A percentile compares a stretch with the other conserved stretches of the same genome.
These are phyloP conservation scores for Xylaria palmicola DNA, from an alignment of 495 filamentous ascomycete species.

Conservation along the genomic window DNA sequence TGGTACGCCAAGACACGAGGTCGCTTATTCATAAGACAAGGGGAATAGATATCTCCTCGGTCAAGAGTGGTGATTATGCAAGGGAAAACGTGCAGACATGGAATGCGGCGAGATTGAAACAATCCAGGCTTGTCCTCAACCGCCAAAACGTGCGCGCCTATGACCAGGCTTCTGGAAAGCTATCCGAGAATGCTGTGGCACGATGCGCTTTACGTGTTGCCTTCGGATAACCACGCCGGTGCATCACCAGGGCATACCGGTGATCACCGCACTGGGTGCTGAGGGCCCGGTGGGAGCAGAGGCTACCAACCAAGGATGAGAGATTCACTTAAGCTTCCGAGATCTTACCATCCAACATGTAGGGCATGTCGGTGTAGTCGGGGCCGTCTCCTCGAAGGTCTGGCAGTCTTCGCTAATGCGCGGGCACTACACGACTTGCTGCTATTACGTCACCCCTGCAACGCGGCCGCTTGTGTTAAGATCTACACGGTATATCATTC, in stretches of 20 bases:
- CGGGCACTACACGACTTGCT: background rate
- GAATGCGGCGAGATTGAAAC: background rate
- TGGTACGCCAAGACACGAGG: background rate
- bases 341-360: slow-evolving; percentile 4
- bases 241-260: background rate
- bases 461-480: background rate
- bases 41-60: background rate
- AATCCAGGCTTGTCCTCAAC: background rate
- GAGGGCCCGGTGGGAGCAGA: background rate
- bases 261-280: background rate
- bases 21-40: background rate
- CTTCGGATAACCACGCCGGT: slow-evolving; percentile 3
- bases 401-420: slow-evolving; percentile 13
- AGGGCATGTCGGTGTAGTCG: background rate
- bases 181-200: slow-evolving; percentile 15
- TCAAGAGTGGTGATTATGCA: background rate
- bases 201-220: background rate
- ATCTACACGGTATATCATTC: slow-evolving; percentile 1
- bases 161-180: slow-evolving; percentile 4
- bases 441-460: slow-evolving; percentile 12
- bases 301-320: slow-evolving; percentile 1
- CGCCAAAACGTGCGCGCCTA: background rate
- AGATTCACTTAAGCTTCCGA: slow-evolving; percentile 16
- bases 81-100: background rate
- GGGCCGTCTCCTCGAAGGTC: slow-evolving; percentile 1